phyloP scores from a whole-genome alignment of 2,329 filamentous ascomycete genomes.

The Aspergillus nomiae region DNA sequence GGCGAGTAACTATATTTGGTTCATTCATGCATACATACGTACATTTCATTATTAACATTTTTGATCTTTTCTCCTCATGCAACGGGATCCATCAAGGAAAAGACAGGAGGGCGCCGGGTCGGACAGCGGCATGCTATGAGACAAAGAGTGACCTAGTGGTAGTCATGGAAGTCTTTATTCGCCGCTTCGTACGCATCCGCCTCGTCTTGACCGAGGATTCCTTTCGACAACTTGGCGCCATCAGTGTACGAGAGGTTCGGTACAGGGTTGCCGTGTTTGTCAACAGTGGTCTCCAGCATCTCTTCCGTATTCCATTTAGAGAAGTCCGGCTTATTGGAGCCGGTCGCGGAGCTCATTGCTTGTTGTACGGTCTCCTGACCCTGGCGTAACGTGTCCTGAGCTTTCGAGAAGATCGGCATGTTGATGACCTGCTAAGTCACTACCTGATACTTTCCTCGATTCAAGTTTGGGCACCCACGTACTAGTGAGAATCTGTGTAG shows the following conservation, averaged over 20 bases:
- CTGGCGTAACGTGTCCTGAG: background rate
- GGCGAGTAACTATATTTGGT: background rate
- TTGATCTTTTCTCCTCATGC: background rate
- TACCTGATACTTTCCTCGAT: background rate
- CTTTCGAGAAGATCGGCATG: slow-evolving; percentile 1
- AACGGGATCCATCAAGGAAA: background rate
- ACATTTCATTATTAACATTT: slow-evolving; percentile 3
- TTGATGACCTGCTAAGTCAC: background rate
- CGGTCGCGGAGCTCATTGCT: background rate
- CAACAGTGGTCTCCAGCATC: slow-evolving; percentile 32
- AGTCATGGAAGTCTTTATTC: slow-evolving; percentile 24
- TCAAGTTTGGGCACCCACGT: background rate
- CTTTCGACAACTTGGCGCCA: slow-evolving; percentile 22
- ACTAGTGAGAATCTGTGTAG: background rate
- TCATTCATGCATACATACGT: background rate
- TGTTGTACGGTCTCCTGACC: slow-evolving; percentile 12
- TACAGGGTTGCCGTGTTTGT: slow-evolving; percentile 34
- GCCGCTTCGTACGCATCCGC: slow-evolving; percentile 34
- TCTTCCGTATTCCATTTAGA: slow-evolving; percentile 31
- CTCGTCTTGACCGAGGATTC: slow-evolving; percentile 23
- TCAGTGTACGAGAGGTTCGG: slow-evolving; percentile 31
- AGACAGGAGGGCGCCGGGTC: background rate
- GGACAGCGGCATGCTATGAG: background rate
- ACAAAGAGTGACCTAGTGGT: slow-evolving; percentile 22
- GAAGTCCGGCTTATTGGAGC: slow-evolving; percentile 6